Evolutionary conservation across 208 protist genomes (phyloP).

Genomic region (Herpetomonas tarakana): DNA sequence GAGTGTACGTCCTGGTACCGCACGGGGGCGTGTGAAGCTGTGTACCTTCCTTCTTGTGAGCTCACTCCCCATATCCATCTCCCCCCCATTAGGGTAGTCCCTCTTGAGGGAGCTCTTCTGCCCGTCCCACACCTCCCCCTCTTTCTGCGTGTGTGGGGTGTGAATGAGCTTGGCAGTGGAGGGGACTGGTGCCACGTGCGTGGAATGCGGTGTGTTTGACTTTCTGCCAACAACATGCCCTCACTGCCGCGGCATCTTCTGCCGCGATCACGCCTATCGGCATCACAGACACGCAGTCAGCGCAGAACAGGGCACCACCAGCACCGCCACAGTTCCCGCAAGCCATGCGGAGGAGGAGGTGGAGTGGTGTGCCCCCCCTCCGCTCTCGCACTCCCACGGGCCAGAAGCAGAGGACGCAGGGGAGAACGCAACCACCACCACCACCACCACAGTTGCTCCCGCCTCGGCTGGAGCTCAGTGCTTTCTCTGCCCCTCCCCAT

Average conservation of each 20-base stretch:
- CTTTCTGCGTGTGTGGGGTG: too few relatives aligned
- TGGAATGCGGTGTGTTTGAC: conserved; percentile 69
- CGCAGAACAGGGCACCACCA: neutral
- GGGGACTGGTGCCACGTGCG: conserved; percentile 40
- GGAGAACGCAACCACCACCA: neutral
- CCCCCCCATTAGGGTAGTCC: too few relatives aligned
- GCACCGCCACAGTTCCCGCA: neutral
- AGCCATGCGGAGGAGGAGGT: neutral
- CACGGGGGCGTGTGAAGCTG: too few relatives aligned
- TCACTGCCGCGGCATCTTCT: conserved; percentile 48
- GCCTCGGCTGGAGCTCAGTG: too few relatives aligned
- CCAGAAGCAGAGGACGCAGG: too few relatives aligned
- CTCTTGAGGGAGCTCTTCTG: too few relatives aligned
- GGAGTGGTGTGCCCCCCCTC: conserved; percentile 2
- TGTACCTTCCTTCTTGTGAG: too few relatives aligned
- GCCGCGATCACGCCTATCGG: conserved; percentile 37
- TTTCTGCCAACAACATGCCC: conserved; percentile 60
- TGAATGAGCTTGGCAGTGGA: conserved; percentile 72
- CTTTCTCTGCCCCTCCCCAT: conserved; percentile 24
- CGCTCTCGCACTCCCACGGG: neutral
- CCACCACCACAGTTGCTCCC: too few relatives aligned
- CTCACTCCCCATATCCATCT: too few relatives aligned
- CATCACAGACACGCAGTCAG: conserved; percentile 31
- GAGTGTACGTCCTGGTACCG: too few relatives aligned
- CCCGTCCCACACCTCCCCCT: too few relatives aligned